A percentile compares a stretch with the other conserved stretches of the same genome.
phyloP scores from a whole-genome alignment of 371 early-diverging fungal genomes.

The Actinomortierella ambigua region DNA sequence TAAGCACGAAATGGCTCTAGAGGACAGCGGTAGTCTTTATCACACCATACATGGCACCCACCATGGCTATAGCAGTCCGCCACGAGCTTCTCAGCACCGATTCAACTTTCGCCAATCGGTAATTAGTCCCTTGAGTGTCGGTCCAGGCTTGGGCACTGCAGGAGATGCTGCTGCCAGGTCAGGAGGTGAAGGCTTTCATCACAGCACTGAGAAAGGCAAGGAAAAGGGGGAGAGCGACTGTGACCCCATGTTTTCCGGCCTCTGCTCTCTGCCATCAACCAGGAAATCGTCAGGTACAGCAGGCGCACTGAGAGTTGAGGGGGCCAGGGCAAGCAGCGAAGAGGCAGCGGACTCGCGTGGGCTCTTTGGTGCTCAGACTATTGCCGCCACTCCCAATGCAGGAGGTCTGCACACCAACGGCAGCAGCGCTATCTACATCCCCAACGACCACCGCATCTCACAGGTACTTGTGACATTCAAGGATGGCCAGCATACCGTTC shows the following conservation, averaged over 20 bases:
- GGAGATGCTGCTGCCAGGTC: background rate
- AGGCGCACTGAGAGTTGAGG: too few relatives aligned
- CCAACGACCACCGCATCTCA: constrained; percentile 14
- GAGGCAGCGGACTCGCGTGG: constrained; percentile 1
- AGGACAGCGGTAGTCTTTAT: background rate
- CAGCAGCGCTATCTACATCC: constrained; percentile 23
- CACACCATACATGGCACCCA: too few relatives aligned
- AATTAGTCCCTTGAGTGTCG: constrained; percentile 13
- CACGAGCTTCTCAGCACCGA: constrained; percentile 15
- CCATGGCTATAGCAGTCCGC: background rate
- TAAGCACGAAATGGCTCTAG: constrained; percentile 6
- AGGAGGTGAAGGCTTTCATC: background rate
- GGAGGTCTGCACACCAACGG: constrained; percentile 1
- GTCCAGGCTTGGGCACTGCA: background rate
- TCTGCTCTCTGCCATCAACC: background rate
- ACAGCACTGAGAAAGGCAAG: too few relatives aligned
- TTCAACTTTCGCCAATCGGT: constrained; percentile 25
- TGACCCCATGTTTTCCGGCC: background rate
- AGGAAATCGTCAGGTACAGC: constrained; percentile 3
- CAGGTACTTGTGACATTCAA: constrained; percentile 34
- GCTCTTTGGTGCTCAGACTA: too few relatives aligned
- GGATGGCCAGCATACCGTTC: constrained; percentile 8
- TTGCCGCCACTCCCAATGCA: too few relatives aligned
- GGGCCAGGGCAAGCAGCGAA: constrained; percentile 6
- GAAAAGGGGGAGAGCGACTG: too few relatives aligned